phyloP scores from a whole-genome alignment of 2,329 filamentous ascomycete genomes.

The Colletotrichum horii region DNA sequence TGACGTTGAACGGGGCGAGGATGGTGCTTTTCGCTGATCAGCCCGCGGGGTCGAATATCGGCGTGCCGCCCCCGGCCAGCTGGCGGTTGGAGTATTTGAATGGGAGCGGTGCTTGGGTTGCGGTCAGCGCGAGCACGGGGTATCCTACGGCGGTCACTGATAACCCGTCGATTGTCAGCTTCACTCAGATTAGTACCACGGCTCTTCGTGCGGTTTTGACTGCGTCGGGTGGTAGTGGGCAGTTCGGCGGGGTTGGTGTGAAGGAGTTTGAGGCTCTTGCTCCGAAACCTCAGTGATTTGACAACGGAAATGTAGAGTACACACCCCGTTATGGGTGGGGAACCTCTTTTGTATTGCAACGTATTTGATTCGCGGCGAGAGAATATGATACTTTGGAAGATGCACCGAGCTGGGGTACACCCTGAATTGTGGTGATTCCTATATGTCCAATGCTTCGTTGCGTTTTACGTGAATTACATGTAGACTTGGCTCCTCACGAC shows the following conservation, averaged over 20 bases:
- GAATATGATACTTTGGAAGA: too few species aligned
- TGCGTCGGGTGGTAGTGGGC: slow-evolving; percentile 24
- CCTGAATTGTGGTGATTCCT: too few species aligned
- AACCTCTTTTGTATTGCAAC: background rate
- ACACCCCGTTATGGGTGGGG: background rate
- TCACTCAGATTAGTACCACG: slow-evolving; percentile 29
- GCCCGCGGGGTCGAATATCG: slow-evolving; percentile 30
- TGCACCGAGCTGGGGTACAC: too few species aligned
- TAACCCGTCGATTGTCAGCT: slow-evolving; percentile 29
- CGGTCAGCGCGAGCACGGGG: slow-evolving; percentile 17
- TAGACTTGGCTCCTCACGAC: too few species aligned
- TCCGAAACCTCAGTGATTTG: background rate
- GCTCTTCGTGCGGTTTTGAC: slow-evolving; percentile 24
- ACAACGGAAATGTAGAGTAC: too few species aligned
- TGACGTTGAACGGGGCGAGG: slow-evolving; percentile 32
- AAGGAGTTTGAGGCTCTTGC: slow-evolving; percentile 6
- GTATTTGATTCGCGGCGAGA: too few species aligned
- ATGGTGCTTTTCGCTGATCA: slow-evolving; percentile 36
- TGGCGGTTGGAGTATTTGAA: slow-evolving; percentile 32
- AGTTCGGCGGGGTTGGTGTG: background rate
- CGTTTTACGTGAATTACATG: too few species aligned
- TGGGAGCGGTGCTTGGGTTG: slow-evolving; percentile 21
- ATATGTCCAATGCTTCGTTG: too few species aligned
- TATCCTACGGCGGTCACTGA: slow-evolving; percentile 32
- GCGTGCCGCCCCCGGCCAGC: slow-evolving; percentile 32